Conservation (phyloP, 805 yeast species). For the Cyberlindnera bimundalis region DNA sequence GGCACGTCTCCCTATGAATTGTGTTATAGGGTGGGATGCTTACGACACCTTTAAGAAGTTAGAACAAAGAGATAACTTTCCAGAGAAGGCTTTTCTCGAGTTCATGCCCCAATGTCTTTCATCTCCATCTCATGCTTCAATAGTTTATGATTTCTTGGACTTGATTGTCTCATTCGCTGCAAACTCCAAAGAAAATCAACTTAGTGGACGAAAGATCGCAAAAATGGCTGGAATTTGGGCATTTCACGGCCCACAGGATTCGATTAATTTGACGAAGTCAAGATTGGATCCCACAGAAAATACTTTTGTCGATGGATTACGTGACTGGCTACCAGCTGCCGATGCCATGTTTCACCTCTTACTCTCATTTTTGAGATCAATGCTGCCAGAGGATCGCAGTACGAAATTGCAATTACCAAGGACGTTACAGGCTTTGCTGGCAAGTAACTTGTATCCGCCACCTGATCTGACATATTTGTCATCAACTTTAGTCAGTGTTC, state of each 20-base stretch:
- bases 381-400: slow-evolving; percentile 64
- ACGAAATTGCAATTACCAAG: slow-evolving; percentile 57
- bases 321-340: slow-evolving; percentile 75
- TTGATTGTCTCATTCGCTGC: slow-evolving; percentile 73
- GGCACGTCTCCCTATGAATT: slow-evolving; percentile 78
- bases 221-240: slow-evolving; percentile 91
- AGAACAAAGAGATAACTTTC: slow-evolving; percentile 64
- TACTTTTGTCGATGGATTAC: slow-evolving; percentile 65
- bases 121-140: slow-evolving; percentile 85
- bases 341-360: slow-evolving; percentile 83
- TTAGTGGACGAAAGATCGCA: slow-evolving; percentile 77
- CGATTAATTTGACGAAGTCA: slow-evolving; percentile 25
- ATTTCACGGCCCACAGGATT: slow-evolving; percentile 44
- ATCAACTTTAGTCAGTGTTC: slow-evolving; percentile 48
- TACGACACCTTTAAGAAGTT: slow-evolving; percentile 64
- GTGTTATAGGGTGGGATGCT: slow-evolving; percentile 83
- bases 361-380: slow-evolving; percentile 71
- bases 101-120: slow-evolving; percentile 82
- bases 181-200: slow-evolving; percentile 70
- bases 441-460: slow-evolving; percentile 77
- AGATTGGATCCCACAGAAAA: slow-evolving; percentile 24
- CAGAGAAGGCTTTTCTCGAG: slow-evolving; percentile 69
- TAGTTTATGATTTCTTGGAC: slow-evolving; percentile 84
- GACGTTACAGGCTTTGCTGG: slow-evolving; percentile 59
- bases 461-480: slow-evolving; percentile 35